Conservation (phyloP, 106 monocot genomes). For the Cymbidium sinense region DNA sequence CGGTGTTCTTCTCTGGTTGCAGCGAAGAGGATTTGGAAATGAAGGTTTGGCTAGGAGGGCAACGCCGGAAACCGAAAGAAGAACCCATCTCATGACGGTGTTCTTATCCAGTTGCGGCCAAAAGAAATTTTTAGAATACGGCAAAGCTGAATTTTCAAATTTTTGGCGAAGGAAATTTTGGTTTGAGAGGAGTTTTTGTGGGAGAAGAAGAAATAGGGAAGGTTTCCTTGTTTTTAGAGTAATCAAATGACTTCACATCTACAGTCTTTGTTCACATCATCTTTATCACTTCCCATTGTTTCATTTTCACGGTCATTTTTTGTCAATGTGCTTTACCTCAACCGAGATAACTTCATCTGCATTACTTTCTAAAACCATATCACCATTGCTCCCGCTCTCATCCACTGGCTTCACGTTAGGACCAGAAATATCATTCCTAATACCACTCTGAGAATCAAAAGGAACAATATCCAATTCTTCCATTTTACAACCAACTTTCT, state of each 20-base stretch:
- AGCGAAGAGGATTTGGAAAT: no score
- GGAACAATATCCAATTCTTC: neutral
- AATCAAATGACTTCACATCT: constrained; percentile 5
- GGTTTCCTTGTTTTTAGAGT: neutral
- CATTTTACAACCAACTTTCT: constrained; percentile 1
- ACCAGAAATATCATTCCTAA: neutral
- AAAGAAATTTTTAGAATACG: no score
- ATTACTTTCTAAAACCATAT: neutral
- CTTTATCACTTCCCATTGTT: neutral
- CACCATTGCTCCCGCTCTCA: neutral
- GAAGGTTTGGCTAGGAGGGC: no score
- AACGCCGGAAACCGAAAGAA: no score
- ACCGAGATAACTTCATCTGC: constrained; percentile 5
- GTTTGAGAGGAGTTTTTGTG: no score
- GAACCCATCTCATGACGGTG: no score
- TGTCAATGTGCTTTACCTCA: neutral
- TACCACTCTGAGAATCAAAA: neutral
- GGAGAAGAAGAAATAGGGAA: no score
- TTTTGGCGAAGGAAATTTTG: no score
- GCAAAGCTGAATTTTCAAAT: no score
- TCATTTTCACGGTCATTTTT: neutral
- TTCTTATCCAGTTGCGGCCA: no score
- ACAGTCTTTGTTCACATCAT: neutral
- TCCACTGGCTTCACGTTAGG: neutral
- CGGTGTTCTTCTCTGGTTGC: no score